These are phyloP conservation scores for Pichia cabralensis DNA, from an alignment of 805 yeast species.

Conservation along the genomic window DNA sequence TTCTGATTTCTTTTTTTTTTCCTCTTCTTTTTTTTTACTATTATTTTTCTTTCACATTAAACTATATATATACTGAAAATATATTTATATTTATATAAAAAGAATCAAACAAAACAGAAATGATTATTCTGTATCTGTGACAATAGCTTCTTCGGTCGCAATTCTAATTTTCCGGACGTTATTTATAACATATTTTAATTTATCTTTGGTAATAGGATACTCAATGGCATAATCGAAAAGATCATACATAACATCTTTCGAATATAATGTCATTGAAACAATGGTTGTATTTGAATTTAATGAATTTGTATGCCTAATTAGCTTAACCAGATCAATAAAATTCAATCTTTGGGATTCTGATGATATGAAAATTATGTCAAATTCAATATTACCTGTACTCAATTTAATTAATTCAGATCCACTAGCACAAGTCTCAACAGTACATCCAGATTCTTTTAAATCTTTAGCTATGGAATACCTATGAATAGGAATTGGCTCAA, in stretches of 20 bases:
- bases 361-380: constrained; percentile 76
- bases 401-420: constrained; percentile 79
- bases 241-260: constrained; percentile 50
- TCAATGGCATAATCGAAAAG: constrained; percentile 64
- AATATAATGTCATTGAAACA: constrained; percentile 62
- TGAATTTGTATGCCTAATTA: constrained; percentile 66
- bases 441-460: constrained; percentile 64
- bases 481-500: constrained; percentile 82
- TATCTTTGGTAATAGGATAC: constrained; percentile 46
- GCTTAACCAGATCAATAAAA: constrained; percentile 66
- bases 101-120: no score
- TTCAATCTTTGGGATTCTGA: constrained; percentile 56
- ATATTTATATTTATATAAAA: no score
- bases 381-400: constrained; percentile 73
- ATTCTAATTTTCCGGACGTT: constrained; percentile 14
- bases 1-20: no score
- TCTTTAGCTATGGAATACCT: constrained; percentile 55
- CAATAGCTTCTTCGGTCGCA: constrained; percentile 24
- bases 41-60: no score
- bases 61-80: no score
- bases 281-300: constrained; percentile 72
- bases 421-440: constrained; percentile 63
- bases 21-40: no score
- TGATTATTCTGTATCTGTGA: constrained; percentile 25
- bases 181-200: constrained; percentile 24